phyloP scores from a whole-genome alignment of 2,329 filamentous ascomycete genomes.

The Purpureocillium takamizusanense region DNA sequence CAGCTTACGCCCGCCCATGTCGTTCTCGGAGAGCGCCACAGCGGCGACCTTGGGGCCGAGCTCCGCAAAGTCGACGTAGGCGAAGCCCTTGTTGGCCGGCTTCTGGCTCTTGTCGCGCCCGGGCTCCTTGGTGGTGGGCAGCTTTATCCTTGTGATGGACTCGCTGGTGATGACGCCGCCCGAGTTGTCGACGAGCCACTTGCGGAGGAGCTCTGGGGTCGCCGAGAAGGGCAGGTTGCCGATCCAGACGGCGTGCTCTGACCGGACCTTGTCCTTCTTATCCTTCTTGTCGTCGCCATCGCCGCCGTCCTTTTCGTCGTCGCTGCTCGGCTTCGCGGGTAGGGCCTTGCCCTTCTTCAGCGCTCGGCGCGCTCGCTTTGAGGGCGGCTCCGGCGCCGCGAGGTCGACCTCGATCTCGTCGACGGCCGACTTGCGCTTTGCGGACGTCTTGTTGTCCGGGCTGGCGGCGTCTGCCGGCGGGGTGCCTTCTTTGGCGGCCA shows the following conservation, averaged over 20 bases:
- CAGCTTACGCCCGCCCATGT: slow-evolving; percentile 66
- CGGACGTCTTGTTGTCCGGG: slow-evolving; percentile 9
- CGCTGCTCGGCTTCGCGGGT: slow-evolving; percentile 29
- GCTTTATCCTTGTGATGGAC: slow-evolving; percentile 75
- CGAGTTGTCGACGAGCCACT: slow-evolving; percentile 68
- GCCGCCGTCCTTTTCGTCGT: slow-evolving; percentile 23
- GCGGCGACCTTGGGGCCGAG: slow-evolving; percentile 65
- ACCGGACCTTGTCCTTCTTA: slow-evolving; percentile 47
- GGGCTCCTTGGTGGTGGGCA: slow-evolving; percentile 55
- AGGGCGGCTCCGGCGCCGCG: slow-evolving; percentile 81
- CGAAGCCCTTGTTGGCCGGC: slow-evolving; percentile 78
- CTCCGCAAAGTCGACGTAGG: slow-evolving; percentile 84
- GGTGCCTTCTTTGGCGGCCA: slow-evolving; percentile 8
- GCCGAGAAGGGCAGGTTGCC: slow-evolving; percentile 85
- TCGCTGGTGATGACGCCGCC: slow-evolving; percentile 56
- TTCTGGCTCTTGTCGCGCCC: slow-evolving; percentile 22
- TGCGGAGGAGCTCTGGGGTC: slow-evolving; percentile 64
- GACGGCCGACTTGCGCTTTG: slow-evolving; percentile 60
- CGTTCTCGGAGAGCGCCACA: slow-evolving; percentile 76
- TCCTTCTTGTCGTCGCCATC: slow-evolving; percentile 27
- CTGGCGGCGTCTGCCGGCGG: slow-evolving; percentile 3
- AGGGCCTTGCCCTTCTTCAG: slow-evolving; percentile 73
- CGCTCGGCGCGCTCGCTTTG: slow-evolving; percentile 83
- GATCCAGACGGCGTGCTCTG: slow-evolving; percentile 85
- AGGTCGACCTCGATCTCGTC: slow-evolving; percentile 86